phyloP scores from a whole-genome alignment of 805 yeast species.

The Wickerhamiella bombiphila region DNA sequence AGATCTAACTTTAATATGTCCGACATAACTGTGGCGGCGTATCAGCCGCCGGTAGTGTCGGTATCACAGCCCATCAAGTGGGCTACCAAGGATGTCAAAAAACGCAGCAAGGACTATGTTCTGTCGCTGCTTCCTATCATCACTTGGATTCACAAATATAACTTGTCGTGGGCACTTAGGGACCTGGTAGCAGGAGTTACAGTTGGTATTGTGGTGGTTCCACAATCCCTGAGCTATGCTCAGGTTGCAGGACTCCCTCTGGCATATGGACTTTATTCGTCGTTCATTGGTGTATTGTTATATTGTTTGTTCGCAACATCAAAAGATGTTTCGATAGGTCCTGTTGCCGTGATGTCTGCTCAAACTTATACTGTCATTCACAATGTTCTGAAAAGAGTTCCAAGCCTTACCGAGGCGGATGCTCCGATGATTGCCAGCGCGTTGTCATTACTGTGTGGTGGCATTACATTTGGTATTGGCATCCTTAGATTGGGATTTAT shows the following conservation, averaged over 20 bases:
- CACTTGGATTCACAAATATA: constrained; percentile 77
- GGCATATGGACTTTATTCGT: constrained; percentile 79
- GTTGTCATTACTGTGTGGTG: constrained; percentile 70
- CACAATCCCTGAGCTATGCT: constrained; percentile 94
- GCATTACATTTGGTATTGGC: constrained; percentile 71
- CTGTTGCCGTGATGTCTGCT: constrained; percentile 89
- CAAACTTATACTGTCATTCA: constrained; percentile 69
- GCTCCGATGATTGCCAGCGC: constrained; percentile 70
- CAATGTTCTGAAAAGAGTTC: constrained; percentile 40
- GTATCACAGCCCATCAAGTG: constrained; percentile 12
- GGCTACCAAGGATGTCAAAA: constrained; percentile 8
- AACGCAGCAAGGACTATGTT: constrained; percentile 31
- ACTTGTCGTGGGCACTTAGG: constrained; percentile 59
- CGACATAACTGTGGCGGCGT: no score
- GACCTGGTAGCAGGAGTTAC: constrained; percentile 88
- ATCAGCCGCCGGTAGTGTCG: constrained; percentile 4
- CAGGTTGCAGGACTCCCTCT: constrained; percentile 67
- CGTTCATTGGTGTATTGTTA: constrained; percentile 78
- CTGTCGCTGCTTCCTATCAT: constrained; percentile 62
- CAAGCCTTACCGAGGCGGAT: constrained; percentile 26
- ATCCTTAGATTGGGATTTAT: constrained; percentile 72
- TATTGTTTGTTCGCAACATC: constrained; percentile 89
- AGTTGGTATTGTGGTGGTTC: constrained; percentile 84
- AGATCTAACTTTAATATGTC: no score
- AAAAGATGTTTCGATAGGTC: constrained; percentile 91